These are phyloP conservation scores for Pichia occidentalis DNA, from an alignment of 805 yeast species.

Conservation along the genomic window DNA sequence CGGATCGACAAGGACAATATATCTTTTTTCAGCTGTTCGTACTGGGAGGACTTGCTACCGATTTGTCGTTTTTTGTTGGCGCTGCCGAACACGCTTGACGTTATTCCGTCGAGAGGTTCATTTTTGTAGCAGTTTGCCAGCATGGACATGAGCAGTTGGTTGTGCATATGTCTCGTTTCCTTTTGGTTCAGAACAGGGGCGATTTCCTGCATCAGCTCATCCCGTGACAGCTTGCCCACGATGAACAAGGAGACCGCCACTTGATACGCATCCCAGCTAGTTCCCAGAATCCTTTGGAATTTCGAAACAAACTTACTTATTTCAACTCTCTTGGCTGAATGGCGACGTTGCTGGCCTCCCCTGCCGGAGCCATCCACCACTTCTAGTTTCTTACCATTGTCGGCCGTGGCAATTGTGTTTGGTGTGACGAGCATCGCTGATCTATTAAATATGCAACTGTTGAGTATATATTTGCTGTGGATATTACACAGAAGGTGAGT, in stretches of 20 bases:
- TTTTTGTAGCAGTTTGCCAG: conserved; percentile 80
- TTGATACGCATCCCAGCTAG: conserved; percentile 82
- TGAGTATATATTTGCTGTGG: no score
- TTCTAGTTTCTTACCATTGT: no score
- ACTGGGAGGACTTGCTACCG: conserved; percentile 57
- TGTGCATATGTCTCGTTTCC: conserved; percentile 59
- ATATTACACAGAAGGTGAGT: no score
- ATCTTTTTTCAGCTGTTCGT: conserved; percentile 76
- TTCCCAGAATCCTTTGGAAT: conserved; percentile 67
- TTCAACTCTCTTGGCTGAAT: conserved; percentile 38
- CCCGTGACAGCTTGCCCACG: conserved; percentile 70
- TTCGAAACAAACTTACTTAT: conserved; percentile 64
- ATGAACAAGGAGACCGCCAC: conserved; percentile 69
- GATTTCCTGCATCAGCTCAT: conserved; percentile 59
- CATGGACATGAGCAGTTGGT: conserved; percentile 72
- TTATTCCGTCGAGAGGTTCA: conserved; percentile 53
- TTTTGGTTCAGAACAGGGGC: conserved; percentile 44
- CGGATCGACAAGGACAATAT: conserved; percentile 78
- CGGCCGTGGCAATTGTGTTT: not conserved
- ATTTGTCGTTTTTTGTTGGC: conserved; percentile 36
- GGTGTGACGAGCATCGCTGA: conserved; percentile 3
- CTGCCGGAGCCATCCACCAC: no score
- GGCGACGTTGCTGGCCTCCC: not conserved
- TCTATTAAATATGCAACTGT: no score
- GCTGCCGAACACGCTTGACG: conserved; percentile 43